Evolutionary conservation across 164 flowering plant species (phyloP).

Genomic region (Annona squamosa): DNA sequence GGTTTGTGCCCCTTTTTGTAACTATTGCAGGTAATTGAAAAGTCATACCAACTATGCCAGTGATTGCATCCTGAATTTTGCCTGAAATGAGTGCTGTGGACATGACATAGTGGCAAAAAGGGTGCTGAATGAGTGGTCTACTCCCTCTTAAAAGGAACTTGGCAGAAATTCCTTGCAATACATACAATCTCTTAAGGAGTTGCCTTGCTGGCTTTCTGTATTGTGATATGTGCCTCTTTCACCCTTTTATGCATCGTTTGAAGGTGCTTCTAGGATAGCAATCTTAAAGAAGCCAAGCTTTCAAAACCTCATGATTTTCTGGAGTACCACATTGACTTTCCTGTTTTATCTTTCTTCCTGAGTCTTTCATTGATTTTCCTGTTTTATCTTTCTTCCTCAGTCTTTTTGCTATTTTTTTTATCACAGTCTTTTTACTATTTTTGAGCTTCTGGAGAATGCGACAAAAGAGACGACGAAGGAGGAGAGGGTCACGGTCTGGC

Average conservation of each 20-base stretch:
- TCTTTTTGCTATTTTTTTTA: background rate
- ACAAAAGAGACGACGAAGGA: conserved; percentile 68
- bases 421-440: conserved; percentile 61
- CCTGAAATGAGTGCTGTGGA: background rate
- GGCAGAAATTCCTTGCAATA: background rate
- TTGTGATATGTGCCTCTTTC: background rate
- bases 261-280: background rate
- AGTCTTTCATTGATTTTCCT: background rate
- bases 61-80: background rate
- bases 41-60: background rate
- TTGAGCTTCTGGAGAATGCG: conserved; percentile 67
- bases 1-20: conserved; percentile 69
- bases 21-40: conserved; percentile 52
- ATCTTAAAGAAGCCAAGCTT: background rate
- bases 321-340: background rate
- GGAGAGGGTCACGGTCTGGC: conserved; percentile 59
- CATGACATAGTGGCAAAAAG: background rate
- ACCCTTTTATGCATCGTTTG: background rate
- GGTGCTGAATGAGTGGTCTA: background rate
- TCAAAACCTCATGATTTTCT: background rate
- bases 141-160: background rate
- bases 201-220: background rate
- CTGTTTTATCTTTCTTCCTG: background rate
- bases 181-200: background rate
- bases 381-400: background rate